Evolutionary conservation across 495 filamentous ascomycete species (phyloP).

Genomic region (Lophiostoma macrostomum): DNA sequence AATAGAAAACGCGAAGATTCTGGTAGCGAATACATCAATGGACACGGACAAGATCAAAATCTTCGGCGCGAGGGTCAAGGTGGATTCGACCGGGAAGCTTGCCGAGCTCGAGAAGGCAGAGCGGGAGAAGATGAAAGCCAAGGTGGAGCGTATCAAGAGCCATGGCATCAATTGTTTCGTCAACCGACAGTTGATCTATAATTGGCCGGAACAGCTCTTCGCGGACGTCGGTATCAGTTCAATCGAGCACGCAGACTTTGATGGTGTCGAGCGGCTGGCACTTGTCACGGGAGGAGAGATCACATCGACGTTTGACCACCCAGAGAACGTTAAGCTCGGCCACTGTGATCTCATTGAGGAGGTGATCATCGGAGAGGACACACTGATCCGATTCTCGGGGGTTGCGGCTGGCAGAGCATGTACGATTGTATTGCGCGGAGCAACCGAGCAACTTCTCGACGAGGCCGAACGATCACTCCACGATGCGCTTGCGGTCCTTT

Average conservation of each 20-base stretch:
- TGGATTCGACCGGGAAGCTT: slow-evolving; percentile 89
- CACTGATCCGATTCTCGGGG: slow-evolving; percentile 93
- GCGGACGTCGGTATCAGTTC: slow-evolving; percentile 96
- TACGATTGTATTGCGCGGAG: slow-evolving; percentile 93
- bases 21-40: slow-evolving; percentile 98
- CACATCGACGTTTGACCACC: slow-evolving; percentile 95
- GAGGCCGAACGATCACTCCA: slow-evolving; percentile 95
- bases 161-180: slow-evolving; percentile 99
- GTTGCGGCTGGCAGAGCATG: slow-evolving; percentile 92
- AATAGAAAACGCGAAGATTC: slow-evolving; percentile 95
- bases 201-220: slow-evolving; percentile 99
- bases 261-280: slow-evolving; percentile 92
- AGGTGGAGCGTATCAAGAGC: slow-evolving; percentile 97
- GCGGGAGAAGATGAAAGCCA: slow-evolving; percentile 97
- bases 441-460: slow-evolving; percentile 93
- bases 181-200: slow-evolving; percentile 98
- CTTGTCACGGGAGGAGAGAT: slow-evolving; percentile 97
- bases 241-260: slow-evolving; percentile 98
- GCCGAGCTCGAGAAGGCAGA: slow-evolving; percentile 97
- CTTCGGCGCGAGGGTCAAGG: slow-evolving; percentile 93
- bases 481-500: slow-evolving; percentile 93
- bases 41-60: slow-evolving; percentile 99
- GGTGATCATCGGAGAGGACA: slow-evolving; percentile 96
- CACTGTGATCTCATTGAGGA: slow-evolving; percentile 96
- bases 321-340: slow-evolving; percentile 92